Base-by-base conservation (phyloP, 371 early-diverging fungal species). In the Actinomucor elegans region DNA sequence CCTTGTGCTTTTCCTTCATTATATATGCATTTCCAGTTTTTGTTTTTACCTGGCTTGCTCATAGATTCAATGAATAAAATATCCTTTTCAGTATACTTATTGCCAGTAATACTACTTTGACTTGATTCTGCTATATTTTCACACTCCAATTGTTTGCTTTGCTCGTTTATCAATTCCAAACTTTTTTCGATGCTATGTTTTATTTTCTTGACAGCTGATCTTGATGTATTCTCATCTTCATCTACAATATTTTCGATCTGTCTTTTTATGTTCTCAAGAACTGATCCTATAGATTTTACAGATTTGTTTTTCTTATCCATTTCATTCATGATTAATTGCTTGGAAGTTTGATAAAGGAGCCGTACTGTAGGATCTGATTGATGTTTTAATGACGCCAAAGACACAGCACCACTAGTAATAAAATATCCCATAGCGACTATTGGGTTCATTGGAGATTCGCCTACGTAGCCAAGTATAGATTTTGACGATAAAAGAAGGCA, bases 281-380 rank as follows among this genome's bases (percentile, higher is more conserved):
- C n/a, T n/a, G n/a, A n/a, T n/a, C n/a, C n/a, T n/a, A n/a, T n/a
- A n/a, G n/a, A n/a, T n/a, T n/a, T n/a, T n/a, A n/a, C n/a, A n/a
- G n/a, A n/a, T n/a, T n/a, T n/a, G n/a, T n/a, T n/a, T n/a, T n/a
- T n/a, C n/a, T n/a, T n/a, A n/a, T n/a, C n/a, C n/a, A n/a, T n/a
- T n/a, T n/a, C n/a, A n/a, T n/a, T n/a, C n/a, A n/a, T n/a, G n/a
- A n/a, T n/a, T n/a, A n/a, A n/a, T n/a, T n/a, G n/a, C n/a, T n/a
- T n/a, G n/a, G n/a, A n/a, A n/a, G n/a, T n/a, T n/a, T n/a, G n/a
- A n/a, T n/a, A n/a, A n/a, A n/a, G n/a, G n/a, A n/a, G 52, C 29
- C 34, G 21, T 44, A 47, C 55, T 37, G 48, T 55, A 45, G 3
- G 41, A 55, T 47, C 55, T 5, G 36, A 20, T 55, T 55, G 9